Evolutionary conservation across 73 alveolate genomes (phyloP), one percentile per base, ranked within the genome.

Genomic region (Effrenium voratum): DNA sequence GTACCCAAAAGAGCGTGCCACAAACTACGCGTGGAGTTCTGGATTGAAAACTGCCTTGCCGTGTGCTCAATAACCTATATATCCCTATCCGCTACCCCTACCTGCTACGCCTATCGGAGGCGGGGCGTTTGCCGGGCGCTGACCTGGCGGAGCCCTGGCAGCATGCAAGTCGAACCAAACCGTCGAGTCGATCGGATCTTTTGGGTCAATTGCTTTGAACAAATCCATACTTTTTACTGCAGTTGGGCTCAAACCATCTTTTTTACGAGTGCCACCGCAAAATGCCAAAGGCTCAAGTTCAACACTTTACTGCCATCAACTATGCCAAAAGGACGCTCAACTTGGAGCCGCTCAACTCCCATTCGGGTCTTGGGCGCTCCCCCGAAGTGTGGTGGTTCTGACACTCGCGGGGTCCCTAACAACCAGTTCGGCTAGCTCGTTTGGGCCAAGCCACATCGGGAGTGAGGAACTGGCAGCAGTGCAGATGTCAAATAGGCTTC

Each of bases 51-150:
- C 28, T 22, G 28, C 28, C n/a, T 57, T 57, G 72, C 72, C 16
- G 28, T 22, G 72, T 22, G n/a, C n/a, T 57, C 28, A 30, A 22
- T 57, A 22, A 22, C 28, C 72, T 57, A 22, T 30, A 57, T 30
- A 22, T 57, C 28, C n/a, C 72, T 22, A 30, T 57, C 72, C 72
- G 28, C 28, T 22, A 22, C 28, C n/a, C 28, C 0, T 66, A 24
- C 30, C 41, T 24, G 43, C 34, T 63, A 2, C 91, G n/a, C n/a
- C n/a, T n/a, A n/a, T n/a, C n/a, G n/a, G n/a, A 80, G 91, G 92
- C 49, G 46, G 92, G 92, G 3, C 47, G 92, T 28, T 34, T 82
- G 26, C 92, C 92, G 16, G 92, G 92, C 47, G 92, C 92, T 5
- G 92, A 82, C 73, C 38, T 82, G 36, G 92, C 49, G 45, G 91